Evolutionary conservation across 2,329 filamentous ascomycete species (phyloP).

Genomic region (Graphilbum sp.): DNA sequence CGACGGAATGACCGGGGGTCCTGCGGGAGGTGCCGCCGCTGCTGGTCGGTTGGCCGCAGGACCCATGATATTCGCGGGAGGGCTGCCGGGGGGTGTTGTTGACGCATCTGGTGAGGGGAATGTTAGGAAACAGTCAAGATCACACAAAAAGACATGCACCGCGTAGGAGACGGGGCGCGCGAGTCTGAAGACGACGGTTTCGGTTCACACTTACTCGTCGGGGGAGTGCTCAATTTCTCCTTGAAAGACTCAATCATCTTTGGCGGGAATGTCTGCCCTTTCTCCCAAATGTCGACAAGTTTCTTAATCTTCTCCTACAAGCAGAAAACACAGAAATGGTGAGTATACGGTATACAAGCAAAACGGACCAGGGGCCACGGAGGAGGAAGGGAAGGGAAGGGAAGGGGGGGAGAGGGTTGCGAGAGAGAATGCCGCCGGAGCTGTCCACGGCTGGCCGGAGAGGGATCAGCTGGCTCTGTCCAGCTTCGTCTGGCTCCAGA

Average conservation of each 20-base stretch:
- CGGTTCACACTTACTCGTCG: conserved; percentile 50
- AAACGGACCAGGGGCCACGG: not conserved
- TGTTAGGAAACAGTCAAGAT: no score
- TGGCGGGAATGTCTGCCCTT: conserved; percentile 75
- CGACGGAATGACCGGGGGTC: conserved; percentile 22
- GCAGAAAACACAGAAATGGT: not conserved
- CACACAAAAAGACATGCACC: conserved; percentile 2
- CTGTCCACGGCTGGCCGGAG: no score
- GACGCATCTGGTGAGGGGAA: conserved; percentile 37
- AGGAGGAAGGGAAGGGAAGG: no score
- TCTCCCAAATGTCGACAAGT: conserved; percentile 95
- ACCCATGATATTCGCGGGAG: conserved; percentile 29
- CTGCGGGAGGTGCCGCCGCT: conserved; percentile 15
- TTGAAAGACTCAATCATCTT: conserved; percentile 70
- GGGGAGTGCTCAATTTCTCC: conserved; percentile 51
- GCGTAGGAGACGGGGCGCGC: conserved; percentile 6
- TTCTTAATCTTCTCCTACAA: conserved; percentile 87
- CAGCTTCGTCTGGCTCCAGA: no score
- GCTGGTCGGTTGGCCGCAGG: conserved; percentile 10
- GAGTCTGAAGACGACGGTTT: no score
- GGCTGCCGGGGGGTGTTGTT: conserved; percentile 54
- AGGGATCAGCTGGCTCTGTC: no score
- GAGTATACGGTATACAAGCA: not conserved
- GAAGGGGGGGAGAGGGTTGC: no score
- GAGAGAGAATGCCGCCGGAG: no score